Base-by-base conservation (phyloP, 352 stramenopile species). In the Globisporangium paroecandrum region DNA sequence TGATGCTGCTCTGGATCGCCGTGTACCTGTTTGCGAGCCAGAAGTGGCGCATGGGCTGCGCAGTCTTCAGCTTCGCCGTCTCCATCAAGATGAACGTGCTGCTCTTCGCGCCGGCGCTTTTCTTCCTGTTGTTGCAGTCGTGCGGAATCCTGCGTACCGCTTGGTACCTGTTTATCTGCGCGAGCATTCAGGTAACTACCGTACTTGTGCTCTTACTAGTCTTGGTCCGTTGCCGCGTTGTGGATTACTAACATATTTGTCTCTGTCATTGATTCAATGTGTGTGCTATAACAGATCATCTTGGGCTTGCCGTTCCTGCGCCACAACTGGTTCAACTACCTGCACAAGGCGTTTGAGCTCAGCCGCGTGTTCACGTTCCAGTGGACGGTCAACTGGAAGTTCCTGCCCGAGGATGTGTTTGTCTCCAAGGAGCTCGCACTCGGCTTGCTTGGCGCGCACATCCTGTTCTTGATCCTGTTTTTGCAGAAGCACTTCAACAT, bases 21-120 rank as follows among this genome's bases (percentile, higher is more conserved):
- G 85, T 99, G 22, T 97, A 95, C 69, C 67, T 97, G 1, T 93
- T 94, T 62, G 83, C 79, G 41, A 79, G 85, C 47, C 87, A 91
- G 68, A 81, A 88, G 49, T 98, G 89, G 89, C 85, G 88, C 54
- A 75, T 89, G 56, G 96, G 94, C 54, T 98, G 95, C 66, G 77
- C 97, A 3, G 51, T 99, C 46, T 99, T 98, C 82, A 98, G 93
- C 59, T 77, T 99, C 29, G 96, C 95, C 20, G 96, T 99, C 9
- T 98, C 92, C 38, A 93, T 99, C 72, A 99, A 99, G 82, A 99
- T 99, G 98, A 99, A 99, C 85, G 86, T 99, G 36, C 81, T 99
- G 53, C 84, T 99, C 13, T 99, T 99, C 71, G 96, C 97, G 49
- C 97, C 97, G 0, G 97, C 94, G 46, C 76, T 99, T 1, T 91